Conservation (phyloP, 2,329 filamentous ascomycete species). For the Paradendryphiella salina region DNA sequence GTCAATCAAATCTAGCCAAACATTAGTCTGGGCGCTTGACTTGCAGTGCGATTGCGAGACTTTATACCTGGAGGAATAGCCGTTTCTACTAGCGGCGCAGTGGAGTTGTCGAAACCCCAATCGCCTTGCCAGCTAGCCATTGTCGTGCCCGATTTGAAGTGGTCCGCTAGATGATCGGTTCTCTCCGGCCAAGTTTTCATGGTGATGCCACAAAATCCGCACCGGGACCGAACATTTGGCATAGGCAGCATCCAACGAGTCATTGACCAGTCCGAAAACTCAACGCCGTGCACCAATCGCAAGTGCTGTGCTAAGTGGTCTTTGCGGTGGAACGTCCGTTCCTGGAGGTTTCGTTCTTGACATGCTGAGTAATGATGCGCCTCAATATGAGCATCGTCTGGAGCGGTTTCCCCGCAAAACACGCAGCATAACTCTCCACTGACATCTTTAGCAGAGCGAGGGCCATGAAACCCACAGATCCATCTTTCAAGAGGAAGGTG, state of each 20-base stretch:
- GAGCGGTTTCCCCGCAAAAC: conserved; percentile 21
- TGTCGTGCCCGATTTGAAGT: conserved; percentile 30
- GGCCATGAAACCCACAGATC: conserved; percentile 28
- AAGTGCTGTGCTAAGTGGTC: conserved; percentile 38
- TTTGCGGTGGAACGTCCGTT: conserved; percentile 36
- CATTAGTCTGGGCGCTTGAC: background rate
- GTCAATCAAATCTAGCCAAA: conserved; percentile 24
- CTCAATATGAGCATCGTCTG: conserved; percentile 23
- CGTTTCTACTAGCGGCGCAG: conserved; percentile 19
- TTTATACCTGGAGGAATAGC: conserved; percentile 30
- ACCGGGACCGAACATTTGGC: conserved; percentile 26
- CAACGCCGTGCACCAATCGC: conserved; percentile 28
- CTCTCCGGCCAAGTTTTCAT: conserved; percentile 31
- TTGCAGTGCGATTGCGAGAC: fast-evolving
- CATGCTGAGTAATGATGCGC: conserved; percentile 29
- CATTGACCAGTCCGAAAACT: conserved; percentile 43
- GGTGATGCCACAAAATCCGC: conserved; percentile 29
- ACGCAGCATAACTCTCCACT: conserved; percentile 27
- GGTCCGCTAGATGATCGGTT: conserved; percentile 31
- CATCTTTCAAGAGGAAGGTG: conserved; percentile 36
- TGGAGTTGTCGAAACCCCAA: conserved; percentile 29
- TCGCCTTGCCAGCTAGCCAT: conserved; percentile 36
- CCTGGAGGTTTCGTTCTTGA: conserved; percentile 24
- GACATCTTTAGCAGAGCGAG: conserved; percentile 7
- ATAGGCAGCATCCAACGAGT: conserved; percentile 31